Evolutionary conservation across 2,329 filamentous ascomycete genomes (phyloP).

Genomic region (Diaporthe nobilis): DNA sequence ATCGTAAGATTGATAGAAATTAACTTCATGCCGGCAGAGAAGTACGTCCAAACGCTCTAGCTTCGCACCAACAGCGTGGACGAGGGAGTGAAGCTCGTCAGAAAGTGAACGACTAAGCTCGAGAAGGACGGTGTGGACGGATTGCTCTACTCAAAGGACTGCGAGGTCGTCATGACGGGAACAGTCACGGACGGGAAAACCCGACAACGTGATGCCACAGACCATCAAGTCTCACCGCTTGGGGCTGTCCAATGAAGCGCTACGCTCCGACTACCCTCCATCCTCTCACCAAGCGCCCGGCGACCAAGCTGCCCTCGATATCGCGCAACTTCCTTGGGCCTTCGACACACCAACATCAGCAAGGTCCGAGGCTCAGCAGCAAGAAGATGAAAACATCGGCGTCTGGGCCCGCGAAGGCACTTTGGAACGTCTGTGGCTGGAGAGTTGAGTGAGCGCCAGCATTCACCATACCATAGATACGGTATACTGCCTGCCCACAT

Average conservation of each 20-base stretch:
- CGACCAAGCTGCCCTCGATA: not conserved
- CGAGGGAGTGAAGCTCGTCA: conserved; percentile 63
- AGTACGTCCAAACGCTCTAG: conserved; percentile 75
- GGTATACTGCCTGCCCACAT: not conserved
- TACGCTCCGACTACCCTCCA: conserved; percentile 67
- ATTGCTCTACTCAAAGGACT: conserved; percentile 74
- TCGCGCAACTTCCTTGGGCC: not conserved
- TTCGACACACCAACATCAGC: no score
- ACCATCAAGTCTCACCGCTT: conserved; percentile 73
- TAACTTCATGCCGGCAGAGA: conserved; percentile 70
- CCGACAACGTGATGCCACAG: conserved; percentile 58
- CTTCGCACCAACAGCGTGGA: conserved; percentile 64
- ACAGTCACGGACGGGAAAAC: conserved; percentile 68
- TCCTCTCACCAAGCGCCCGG: conserved; percentile 59
- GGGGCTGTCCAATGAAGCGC: conserved; percentile 71
- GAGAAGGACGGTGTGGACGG: conserved; percentile 80
- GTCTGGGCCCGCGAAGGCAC: conserved; percentile 83
- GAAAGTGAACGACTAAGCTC: conserved; percentile 57
- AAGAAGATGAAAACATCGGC: conserved; percentile 65
- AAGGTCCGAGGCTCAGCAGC: no score
- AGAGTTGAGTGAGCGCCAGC: no score
- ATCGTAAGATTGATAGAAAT: conserved; percentile 78
- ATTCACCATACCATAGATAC: no score
- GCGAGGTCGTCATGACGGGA: conserved; percentile 78
- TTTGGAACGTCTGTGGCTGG: conserved; percentile 41